phyloP scores from a whole-genome alignment of 106 monocot genomes.

The Apostasia ramifera region DNA sequence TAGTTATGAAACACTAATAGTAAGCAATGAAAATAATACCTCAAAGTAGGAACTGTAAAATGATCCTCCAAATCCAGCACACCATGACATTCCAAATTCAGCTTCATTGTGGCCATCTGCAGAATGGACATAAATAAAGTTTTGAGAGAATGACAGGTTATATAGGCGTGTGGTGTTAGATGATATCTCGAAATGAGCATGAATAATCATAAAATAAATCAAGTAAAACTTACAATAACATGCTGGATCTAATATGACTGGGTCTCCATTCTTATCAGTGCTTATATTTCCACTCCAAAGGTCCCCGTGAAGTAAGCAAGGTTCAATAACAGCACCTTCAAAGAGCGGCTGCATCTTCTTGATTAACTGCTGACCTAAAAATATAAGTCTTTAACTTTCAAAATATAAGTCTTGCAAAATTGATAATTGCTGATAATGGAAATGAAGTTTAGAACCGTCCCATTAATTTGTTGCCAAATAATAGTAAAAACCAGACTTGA shows the following conservation, averaged over 20 bases:
- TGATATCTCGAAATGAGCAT: background rate
- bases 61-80: conserved; percentile 92
- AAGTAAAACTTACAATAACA: conserved; percentile 72
- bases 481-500: too few species aligned
- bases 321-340: conserved; percentile 66
- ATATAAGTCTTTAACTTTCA: background rate
- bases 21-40: conserved; percentile 25
- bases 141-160: too few species aligned
- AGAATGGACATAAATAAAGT: background rate
- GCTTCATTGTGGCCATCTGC: conserved; percentile 97
- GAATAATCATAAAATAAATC: background rate
- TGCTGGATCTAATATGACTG: conserved; percentile 93
- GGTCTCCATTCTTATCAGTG: conserved; percentile 83
- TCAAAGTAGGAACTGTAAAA: conserved; percentile 90
- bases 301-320: conserved; percentile 94
- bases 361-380: conserved; percentile 62
- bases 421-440: too few species aligned
- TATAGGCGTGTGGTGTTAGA: too few species aligned
- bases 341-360: conserved; percentile 75
- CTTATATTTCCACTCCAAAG: conserved; percentile 96
- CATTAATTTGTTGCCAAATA: too few species aligned
- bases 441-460: too few species aligned
- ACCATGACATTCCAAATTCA: conserved; percentile 99
- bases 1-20: too few species aligned
- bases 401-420: too few species aligned